Conservation (phyloP, 306 rosid genomes). For the Quercus suber region DNA sequence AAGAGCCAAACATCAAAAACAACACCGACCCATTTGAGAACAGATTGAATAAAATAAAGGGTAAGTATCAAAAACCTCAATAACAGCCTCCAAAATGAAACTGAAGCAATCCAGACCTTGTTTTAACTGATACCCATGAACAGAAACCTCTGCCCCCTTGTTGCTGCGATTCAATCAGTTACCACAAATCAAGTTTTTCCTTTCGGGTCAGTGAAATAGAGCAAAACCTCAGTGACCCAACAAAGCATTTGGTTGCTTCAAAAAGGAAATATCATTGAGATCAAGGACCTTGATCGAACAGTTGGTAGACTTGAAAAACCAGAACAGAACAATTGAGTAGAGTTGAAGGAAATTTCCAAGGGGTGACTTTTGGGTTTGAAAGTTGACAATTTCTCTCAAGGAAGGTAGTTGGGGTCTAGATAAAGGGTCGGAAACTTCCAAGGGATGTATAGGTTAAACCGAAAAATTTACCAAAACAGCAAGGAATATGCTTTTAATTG, state of each 20-base stretch:
- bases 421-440: conserved; percentile 15
- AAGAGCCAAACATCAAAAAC: conserved; percentile 4
- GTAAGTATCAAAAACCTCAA: conserved; percentile 43
- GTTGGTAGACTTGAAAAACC: conserved; percentile 25
- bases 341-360: conserved; percentile 3
- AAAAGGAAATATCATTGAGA: conserved; percentile 1
- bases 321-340: neutral
- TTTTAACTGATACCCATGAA: conserved; percentile 16
- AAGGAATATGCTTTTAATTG: neutral
- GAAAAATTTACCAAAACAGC: neutral
- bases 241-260: conserved; percentile 9
- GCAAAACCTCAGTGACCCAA: conserved; percentile 15
- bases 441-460: neutral
- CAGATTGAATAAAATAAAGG: conserved; percentile 17
- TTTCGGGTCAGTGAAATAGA: conserved; percentile 1
- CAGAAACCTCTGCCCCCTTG: conserved; percentile 21
- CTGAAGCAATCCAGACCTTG: conserved; percentile 35
- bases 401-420: neutral
- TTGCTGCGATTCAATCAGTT: conserved; percentile 16
- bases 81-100: conserved; percentile 25
- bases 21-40: conserved; percentile 22
- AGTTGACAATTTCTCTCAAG: neutral
- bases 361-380: conserved; percentile 1
- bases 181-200: conserved; percentile 7
- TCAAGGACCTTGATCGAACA: conserved; percentile 9